Evolutionary conservation across 2,329 filamentous ascomycete genomes (phyloP), one percentile per base, ranked within the genome.

Genomic region (Aspergillus hiratsukae): DNA sequence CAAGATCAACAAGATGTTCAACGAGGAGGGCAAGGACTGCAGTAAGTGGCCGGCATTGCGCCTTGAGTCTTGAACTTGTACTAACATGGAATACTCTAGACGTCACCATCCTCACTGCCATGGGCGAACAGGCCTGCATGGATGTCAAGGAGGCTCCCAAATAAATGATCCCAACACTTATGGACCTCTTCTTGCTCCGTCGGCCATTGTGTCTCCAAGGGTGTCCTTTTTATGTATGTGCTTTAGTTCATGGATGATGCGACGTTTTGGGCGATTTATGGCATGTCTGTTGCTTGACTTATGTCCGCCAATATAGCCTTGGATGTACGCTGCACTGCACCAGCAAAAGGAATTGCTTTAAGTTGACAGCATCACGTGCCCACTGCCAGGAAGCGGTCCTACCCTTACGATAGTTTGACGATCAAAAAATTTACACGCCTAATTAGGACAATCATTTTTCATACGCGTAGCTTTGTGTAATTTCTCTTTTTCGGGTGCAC

Each of bases 41-140:
- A 93, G 92, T 96, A 83, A 86, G 91, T 85, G 14, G 28, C 4
- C 25, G 7, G n/a, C 7, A 4, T 3, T 2, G 11, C 2, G 2
- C 46, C n/a, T 1, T 6, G 8, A 21, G n/a, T 4, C 35, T n/a
- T 9, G 11, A 14, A n/a, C 21, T n/a, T 5, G 4, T 21, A 10
- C 3, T 35, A 19, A 54, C 48, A 53, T 21, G 54, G 48, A 10
- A 23, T 25, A 37, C 9, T 27, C 3, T 55, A 96, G 91, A 91
- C 80, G 88, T 97, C 71, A 88, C 93, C 70, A 86, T 99, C 76
- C 89, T 96, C 75, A 90, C 90, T 71, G 87, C 94, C 76, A 99
- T 99, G 94, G 90, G 90, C 75, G 93, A 99, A 82, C 90, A 97
- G 84, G 80, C 84, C 70, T 89, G 87, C 73, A 88, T 97, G 76